Percentiles rank a stretch among this genome's conserved stretches.
phyloP scores from a whole-genome alignment of 73 alveolate species.

The Tetrahymena borealis region DNA sequence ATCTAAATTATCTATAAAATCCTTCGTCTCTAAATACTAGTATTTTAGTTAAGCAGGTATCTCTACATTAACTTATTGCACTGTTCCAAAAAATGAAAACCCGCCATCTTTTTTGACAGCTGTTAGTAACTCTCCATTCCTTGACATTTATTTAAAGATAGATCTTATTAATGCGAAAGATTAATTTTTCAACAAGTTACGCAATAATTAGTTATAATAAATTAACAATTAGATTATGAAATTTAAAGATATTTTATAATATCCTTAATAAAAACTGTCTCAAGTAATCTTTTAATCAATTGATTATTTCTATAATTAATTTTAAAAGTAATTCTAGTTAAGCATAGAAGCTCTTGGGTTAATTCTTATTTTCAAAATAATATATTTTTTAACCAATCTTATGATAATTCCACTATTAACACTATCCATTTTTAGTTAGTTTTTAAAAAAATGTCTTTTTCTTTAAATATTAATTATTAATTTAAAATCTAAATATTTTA shows the following conservation, averaged over 20 bases:
- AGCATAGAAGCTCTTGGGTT: no score
- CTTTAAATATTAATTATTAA: no score
- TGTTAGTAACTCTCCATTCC: not conserved
- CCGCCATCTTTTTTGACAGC: not conserved
- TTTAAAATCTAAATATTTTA: no score
- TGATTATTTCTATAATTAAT: no score
- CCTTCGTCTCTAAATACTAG: not conserved
- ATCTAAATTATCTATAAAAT: not conserved
- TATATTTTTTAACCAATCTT: no score
- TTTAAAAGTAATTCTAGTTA: no score
- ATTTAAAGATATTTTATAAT: not conserved
- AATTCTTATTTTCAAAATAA: no score
- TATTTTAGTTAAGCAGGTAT: not conserved
- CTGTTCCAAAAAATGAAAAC: not conserved
- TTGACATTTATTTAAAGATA: not conserved
- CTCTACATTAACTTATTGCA: not conserved
- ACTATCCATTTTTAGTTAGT: no score
- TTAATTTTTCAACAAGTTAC: not conserved
- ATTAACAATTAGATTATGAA: not conserved
- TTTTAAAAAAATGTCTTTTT: no score
- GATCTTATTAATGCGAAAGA: not conserved
- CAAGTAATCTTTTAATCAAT: no score
- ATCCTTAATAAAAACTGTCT: not conserved
- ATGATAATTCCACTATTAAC: no score
- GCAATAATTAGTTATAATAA: not conserved